phyloP scores from a whole-genome alignment of 2,329 filamentous ascomycete species.

The Cladophialophora chaetospira region DNA sequence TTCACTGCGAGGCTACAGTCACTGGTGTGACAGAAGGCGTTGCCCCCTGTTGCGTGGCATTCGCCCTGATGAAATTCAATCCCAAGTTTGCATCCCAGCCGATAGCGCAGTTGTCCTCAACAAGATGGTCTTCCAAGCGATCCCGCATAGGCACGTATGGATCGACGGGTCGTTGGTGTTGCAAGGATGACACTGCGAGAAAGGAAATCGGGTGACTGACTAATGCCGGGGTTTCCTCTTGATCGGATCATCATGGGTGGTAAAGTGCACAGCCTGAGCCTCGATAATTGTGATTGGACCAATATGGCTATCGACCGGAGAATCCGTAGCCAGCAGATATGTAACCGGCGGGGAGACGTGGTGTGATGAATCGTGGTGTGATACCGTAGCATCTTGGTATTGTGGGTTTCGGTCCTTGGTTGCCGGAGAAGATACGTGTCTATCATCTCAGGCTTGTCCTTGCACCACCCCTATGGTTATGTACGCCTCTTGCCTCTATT shows the following conservation, averaged over 20 bases:
- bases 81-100: background rate
- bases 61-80: background rate
- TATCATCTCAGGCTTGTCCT: background rate
- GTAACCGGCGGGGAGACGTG: background rate
- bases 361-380: constrained; percentile 1
- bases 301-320: background rate
- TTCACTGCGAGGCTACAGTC: background rate
- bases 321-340: too few species aligned
- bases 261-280: too few species aligned
- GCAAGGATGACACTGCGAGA: background rate
- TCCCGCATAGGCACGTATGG: background rate
- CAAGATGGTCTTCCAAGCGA: background rate
- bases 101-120: background rate
- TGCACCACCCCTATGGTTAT: background rate
- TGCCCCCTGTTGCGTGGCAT: background rate
- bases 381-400: background rate
- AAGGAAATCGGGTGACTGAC: background rate
- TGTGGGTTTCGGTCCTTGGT: background rate
- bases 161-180: background rate
- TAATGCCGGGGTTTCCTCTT: too few species aligned
- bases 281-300: background rate
- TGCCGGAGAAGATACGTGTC: background rate
- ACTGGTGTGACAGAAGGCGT: background rate
- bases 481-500: background rate
- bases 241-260: too few species aligned